Percentiles rank a stretch among this genome's conserved stretches.
These are phyloP conservation scores for Aspergillus niger DNA, from an alignment of 2,329 filamentous ascomycete genomes.

Conservation along the genomic window DNA sequence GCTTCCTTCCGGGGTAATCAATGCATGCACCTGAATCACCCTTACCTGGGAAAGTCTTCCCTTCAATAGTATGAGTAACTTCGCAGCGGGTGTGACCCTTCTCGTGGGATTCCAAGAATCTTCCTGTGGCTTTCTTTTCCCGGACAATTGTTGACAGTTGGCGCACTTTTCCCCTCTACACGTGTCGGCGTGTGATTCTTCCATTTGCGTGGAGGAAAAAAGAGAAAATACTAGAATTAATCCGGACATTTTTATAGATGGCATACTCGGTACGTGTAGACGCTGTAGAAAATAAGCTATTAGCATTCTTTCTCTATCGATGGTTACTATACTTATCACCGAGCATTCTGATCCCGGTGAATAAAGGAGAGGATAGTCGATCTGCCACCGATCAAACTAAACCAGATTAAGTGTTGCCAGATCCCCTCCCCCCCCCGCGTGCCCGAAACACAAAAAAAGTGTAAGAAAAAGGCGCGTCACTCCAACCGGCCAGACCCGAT, in stretches of 20 bases:
- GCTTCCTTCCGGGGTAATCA: not conserved
- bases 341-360: too few species aligned
- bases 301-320: not conserved
- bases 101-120: not conserved
- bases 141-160: conserved; percentile 13
- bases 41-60: too few species aligned
- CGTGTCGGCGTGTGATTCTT: conserved; percentile 15
- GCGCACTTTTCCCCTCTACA: conserved; percentile 14
- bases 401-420: too few species aligned
- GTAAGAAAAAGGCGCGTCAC: too few species aligned
- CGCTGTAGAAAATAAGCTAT: not conserved
- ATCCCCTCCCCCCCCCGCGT: too few species aligned
- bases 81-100: too few species aligned
- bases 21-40: too few species aligned
- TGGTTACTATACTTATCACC: not conserved
- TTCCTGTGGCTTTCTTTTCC: conserved; percentile 4
- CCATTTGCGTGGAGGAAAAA: not conserved
- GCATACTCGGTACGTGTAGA: too few species aligned
- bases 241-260: not conserved
- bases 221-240: not conserved
- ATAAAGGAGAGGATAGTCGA: not conserved
- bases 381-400: too few species aligned
- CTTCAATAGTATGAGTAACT: too few species aligned
- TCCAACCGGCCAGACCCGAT: too few species aligned
- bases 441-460: too few species aligned